A percentile compares a stretch with the other conserved stretches of the same genome.
Conservation (phyloP, 2,329 filamentous ascomycete species). For the Botryotinia convoluta region DNA sequence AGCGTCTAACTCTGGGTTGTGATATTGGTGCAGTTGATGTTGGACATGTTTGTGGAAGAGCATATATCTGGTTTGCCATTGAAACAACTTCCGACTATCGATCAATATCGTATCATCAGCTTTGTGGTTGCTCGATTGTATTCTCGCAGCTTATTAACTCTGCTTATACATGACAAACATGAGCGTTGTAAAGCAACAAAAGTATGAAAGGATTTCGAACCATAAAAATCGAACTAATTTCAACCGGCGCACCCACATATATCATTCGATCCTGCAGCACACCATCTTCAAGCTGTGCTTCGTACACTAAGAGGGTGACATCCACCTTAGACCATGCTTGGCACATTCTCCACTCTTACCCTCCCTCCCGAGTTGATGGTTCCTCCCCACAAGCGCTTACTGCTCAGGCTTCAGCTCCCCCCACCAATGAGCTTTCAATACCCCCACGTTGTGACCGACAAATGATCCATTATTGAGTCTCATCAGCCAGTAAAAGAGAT, state of each 20-base stretch:
- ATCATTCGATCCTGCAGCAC: neutral
- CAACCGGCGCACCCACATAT: slow-evolving; percentile 8
- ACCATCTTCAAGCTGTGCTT: slow-evolving; percentile 10
- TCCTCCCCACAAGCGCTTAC: slow-evolving; percentile 17
- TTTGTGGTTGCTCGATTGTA: neutral
- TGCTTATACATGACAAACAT: slow-evolving; percentile 1
- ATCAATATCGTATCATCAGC: neutral
- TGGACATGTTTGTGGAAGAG: slow-evolving; percentile 4
- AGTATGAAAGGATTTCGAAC: neutral
- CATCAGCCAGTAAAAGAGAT: neutral
- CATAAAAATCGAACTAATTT: neutral
- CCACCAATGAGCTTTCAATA: neutral
- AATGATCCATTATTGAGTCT: neutral
- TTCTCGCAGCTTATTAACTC: neutral
- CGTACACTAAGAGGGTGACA: neutral
- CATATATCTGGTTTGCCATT: slow-evolving; percentile 11
- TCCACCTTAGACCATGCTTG: neutral
- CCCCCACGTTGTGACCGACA: neutral
- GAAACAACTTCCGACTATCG: neutral
- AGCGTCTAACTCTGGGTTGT: slow-evolving; percentile 14
- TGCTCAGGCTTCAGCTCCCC: neutral
- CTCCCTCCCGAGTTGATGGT: slow-evolving; percentile 13
- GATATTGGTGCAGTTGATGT: neutral
- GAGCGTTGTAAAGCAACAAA: neutral
- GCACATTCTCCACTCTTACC: slow-evolving; percentile 7